Evolutionary conservation across 176 grass and related monocot species (phyloP), one percentile per base, ranked within the genome.

Genomic region (Paspalum vaginatum): DNA sequence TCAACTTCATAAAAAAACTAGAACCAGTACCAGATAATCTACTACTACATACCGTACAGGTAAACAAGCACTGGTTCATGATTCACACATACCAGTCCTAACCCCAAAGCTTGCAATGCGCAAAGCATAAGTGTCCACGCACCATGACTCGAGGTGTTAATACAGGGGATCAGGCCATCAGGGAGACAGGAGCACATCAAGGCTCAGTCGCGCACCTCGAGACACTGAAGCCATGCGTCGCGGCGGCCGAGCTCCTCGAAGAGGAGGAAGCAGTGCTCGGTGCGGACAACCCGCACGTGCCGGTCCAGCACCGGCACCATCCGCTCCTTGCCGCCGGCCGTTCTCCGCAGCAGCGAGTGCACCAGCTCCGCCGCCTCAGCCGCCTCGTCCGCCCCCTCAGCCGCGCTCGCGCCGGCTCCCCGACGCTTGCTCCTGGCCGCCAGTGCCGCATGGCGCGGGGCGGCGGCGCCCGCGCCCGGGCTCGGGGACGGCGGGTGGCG

Each of bases 191-290:
- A 40, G 17, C 22, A 65, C 4, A n/a, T 14, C 10, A 27, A 66
- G 17, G 62, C 0, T 49, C 12, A 49, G 14, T 22, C 8, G 38
- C 43, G 54, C 83, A 99, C 90, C 84, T 93, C 92, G 14, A 99
- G 87, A 77, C 96, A 99, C 74, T 93, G 92, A 20, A 95, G 88
- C 96, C 92, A 99, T 10, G 39, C 84, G 59, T 95, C 96, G 40
- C 81, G 75, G 78, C 90, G 94, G 81, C 92, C 88, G 66, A 99
- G 88, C 76, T 99, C 92, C 85, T 99, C 96, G 11, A 95, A 99
- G 25, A 99, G 88, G 65, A 93, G 84, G 81, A 95, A 99, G 76
- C 92, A 99, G 82, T 95, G 96, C 56, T 93, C 86, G 65, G 93
- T 89, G 60, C 96, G 78, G 80, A 99, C 67, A 42, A 86, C 83